These are phyloP conservation scores for Apiospora kogelbergensis DNA, from an alignment of 2,329 filamentous ascomycete genomes.

Conservation along the genomic window DNA sequence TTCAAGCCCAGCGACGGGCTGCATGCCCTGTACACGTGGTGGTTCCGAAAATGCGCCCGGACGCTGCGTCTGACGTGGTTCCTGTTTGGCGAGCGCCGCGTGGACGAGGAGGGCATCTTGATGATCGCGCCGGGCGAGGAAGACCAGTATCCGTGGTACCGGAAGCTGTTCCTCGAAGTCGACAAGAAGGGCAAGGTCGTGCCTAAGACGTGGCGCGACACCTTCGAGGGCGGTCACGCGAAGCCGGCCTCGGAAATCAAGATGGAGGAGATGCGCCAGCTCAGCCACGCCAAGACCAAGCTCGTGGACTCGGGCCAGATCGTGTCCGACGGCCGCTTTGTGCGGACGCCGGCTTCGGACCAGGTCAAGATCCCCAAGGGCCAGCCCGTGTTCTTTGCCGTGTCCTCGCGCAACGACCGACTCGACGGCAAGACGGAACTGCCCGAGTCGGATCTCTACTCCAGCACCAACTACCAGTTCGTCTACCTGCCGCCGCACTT, in stretches of 20 bases:
- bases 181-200: slow-evolving; percentile 42
- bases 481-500: slow-evolving; percentile 88
- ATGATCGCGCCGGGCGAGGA: slow-evolving; percentile 41
- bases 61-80: slow-evolving; percentile 84
- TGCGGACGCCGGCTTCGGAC: slow-evolving; percentile 90
- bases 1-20: slow-evolving; percentile 84
- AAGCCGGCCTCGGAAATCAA: slow-evolving; percentile 36
- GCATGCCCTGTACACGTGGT: slow-evolving; percentile 89
- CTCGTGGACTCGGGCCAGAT: slow-evolving; percentile 46
- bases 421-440: slow-evolving; percentile 63
- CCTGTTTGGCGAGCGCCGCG: slow-evolving; percentile 78
- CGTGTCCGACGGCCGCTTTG: slow-evolving; percentile 74
- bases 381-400: slow-evolving; percentile 74
- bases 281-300: slow-evolving; percentile 32
- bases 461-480: slow-evolving; percentile 62
- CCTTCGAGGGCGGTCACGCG: slow-evolving; percentile 48
- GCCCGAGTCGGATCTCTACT: slow-evolving; percentile 49
- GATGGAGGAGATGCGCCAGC: slow-evolving; percentile 10
- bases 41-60: slow-evolving; percentile 86
- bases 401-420: slow-evolving; percentile 65
- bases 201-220: slow-evolving; percentile 58
- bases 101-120: slow-evolving; percentile 78
- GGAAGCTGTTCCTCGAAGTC: slow-evolving; percentile 47
- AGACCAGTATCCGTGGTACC: slow-evolving; percentile 37
- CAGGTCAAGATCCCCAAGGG: slow-evolving; percentile 92